Percentiles rank a stretch among this genome's conserved stretches.
These are phyloP conservation scores for Nannochloropsis salina DNA, from an alignment of 108 stramenopile species.

Conservation along the genomic window DNA sequence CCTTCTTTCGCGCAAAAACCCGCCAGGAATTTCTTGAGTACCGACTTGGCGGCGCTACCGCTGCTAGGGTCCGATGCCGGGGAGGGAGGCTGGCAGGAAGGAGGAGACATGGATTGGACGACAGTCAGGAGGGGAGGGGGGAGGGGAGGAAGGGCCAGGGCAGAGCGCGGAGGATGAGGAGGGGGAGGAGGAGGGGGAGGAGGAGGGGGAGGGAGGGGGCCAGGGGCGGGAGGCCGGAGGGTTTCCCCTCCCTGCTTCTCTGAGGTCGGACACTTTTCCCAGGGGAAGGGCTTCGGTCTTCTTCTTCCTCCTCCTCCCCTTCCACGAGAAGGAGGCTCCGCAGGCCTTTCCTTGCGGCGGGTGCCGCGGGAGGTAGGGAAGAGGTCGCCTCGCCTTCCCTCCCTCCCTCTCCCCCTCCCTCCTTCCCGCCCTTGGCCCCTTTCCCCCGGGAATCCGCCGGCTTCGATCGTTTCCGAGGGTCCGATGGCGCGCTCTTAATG, in stretches of 20 bases:
- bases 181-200: not conserved
- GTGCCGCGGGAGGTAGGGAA: no score
- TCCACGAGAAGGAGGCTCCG: not conserved
- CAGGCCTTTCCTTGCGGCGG: not conserved
- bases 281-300: not conserved
- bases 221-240: not conserved
- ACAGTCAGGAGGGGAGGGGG: not conserved
- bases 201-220: not conserved
- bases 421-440: no score
- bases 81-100: not conserved
- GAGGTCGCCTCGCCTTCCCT: no score
- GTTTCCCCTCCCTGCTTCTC: no score
- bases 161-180: not conserved
- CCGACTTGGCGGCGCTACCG: not conserved
- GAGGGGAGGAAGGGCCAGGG: not conserved
- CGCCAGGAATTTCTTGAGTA: not conserved
- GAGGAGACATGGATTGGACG: not conserved
- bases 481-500: not conserved
- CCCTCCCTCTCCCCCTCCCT: no score
- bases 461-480: not conserved
- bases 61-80: not conserved
- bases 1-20: not conserved
- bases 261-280: no score
- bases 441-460: not conserved
- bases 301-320: slow-evolving; percentile 16